phyloP scores from a whole-genome alignment of 2,329 filamentous ascomycete species.

The Fusarium virguliforme region DNA sequence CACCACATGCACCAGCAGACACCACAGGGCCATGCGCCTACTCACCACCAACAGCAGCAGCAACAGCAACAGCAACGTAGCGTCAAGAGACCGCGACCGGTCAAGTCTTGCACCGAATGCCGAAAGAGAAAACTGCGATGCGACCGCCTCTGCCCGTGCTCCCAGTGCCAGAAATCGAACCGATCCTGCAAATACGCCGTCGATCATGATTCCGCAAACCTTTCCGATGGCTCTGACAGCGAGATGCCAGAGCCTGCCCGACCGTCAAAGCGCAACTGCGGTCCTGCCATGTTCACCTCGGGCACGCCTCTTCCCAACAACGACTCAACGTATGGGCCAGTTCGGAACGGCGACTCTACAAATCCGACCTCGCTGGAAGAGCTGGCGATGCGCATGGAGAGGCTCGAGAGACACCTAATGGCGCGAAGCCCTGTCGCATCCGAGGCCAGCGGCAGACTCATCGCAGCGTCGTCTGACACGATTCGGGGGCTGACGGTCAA shows the following conservation, averaged over 20 bases:
- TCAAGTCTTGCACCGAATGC: slow-evolving; percentile 72
- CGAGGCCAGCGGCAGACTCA: slow-evolving; percentile 55
- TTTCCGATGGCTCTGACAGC: slow-evolving; percentile 67
- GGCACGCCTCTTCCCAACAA: slow-evolving; percentile 44
- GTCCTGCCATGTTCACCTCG: slow-evolving; percentile 47
- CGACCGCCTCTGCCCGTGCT: slow-evolving; percentile 70
- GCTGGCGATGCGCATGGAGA: slow-evolving; percentile 66
- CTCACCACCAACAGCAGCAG: slow-evolving; percentile 45
- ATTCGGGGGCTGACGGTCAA: slow-evolving; percentile 68
- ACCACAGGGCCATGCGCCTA: slow-evolving; percentile 43
- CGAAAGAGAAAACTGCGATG: slow-evolving; percentile 72
- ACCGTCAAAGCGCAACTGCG: slow-evolving; percentile 60
- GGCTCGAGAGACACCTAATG: slow-evolving; percentile 67
- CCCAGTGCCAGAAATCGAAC: slow-evolving; percentile 72
- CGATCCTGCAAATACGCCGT: slow-evolving; percentile 69
- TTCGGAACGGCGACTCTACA: slow-evolving; percentile 55
- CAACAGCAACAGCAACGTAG: slow-evolving; percentile 59
- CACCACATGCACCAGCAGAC: slow-evolving; percentile 51
- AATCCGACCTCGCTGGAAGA: slow-evolving; percentile 63
- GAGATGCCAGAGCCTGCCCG: slow-evolving; percentile 55
- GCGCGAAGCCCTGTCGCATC: slow-evolving; percentile 60
- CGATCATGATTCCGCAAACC: slow-evolving; percentile 63
- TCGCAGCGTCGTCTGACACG: slow-evolving; percentile 61
- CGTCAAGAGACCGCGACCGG: slow-evolving; percentile 69
- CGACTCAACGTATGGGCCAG: slow-evolving; percentile 48